A percentile compares a stretch with the other conserved stretches of the same genome.
Conservation (phyloP, 192 early-diverging fungal genomes). For the Gonapodya prolifera region DNA sequence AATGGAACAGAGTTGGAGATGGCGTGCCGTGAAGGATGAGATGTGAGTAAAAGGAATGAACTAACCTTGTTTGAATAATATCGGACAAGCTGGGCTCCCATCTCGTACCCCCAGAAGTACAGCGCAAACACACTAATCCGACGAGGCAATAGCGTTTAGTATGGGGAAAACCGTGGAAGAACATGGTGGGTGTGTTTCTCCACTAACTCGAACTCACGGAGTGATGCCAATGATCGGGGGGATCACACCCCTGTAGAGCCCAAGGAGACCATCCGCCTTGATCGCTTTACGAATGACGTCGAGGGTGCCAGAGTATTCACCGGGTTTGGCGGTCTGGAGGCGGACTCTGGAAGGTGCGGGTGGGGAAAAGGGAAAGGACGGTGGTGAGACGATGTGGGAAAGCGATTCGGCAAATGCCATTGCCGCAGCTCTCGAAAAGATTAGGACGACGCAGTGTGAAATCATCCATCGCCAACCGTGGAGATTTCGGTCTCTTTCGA, state of each 20-base stretch:
- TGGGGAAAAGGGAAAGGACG: not conserved
- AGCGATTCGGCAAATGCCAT: not conserved
- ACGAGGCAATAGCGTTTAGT: too few species aligned
- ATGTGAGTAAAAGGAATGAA: not conserved
- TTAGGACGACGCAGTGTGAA: too few species aligned
- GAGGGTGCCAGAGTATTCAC: not conserved
- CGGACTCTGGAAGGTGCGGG: not conserved
- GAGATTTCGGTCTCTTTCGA: too few species aligned
- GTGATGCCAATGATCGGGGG: conserved; percentile 88
- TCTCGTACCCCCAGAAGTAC: conserved; percentile 1
- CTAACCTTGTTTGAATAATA: conserved; percentile 23
- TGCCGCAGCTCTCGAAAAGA: too few species aligned
- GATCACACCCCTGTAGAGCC: conserved; percentile 91
- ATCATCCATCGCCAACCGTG: too few species aligned
- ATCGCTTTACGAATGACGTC: conserved; percentile 1
- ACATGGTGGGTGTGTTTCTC: not conserved
- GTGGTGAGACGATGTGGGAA: not conserved
- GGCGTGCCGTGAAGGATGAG: conserved; percentile 8
- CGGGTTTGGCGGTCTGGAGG: conserved; percentile 4
- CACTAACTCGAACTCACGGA: conserved; percentile 69
- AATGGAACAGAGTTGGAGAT: not conserved
- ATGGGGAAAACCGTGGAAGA: not conserved
- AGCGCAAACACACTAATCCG: conserved; percentile 1
- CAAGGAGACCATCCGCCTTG: conserved; percentile 61
- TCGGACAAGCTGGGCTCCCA: conserved; percentile 26